Conservation (phyloP, 805 yeast genomes). For the Yamadazyma kitorensis region DNA sequence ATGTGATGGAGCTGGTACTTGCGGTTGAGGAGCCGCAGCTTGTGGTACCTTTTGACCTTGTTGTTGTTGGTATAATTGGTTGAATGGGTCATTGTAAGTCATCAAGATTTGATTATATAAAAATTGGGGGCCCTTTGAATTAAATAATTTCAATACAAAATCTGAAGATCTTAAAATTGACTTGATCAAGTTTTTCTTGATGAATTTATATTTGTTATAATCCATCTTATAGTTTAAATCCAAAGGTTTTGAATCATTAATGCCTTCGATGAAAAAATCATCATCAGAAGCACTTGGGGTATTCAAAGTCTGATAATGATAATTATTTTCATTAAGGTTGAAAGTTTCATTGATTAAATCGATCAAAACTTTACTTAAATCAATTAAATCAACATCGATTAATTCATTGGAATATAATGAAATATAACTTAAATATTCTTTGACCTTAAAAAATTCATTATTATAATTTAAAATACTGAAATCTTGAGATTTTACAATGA, state of each 20-base stretch:
- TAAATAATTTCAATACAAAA: conserved; percentile 23
- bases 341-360: conserved; percentile 32
- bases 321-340: conserved; percentile 17
- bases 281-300: conserved; percentile 9
- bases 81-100: conserved; percentile 12
- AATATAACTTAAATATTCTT: conserved; percentile 48
- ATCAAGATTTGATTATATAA: conserved; percentile 19
- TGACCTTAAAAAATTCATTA: conserved; percentile 42
- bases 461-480: conserved; percentile 19
- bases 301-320: conserved; percentile 23
- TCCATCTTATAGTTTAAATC: conserved; percentile 10
- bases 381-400: conserved; percentile 29
- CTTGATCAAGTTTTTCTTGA: conserved; percentile 25
- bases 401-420: conserved; percentile 48
- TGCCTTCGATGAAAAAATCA: conserved; percentile 11
- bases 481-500: conserved; percentile 33
- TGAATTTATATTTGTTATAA: conserved; percentile 16
- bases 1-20: conserved; percentile 4
- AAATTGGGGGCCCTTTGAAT: conserved; percentile 28
- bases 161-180: conserved; percentile 28
- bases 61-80: conserved; percentile 6
- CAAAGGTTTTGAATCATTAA: background rate
- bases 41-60: background rate
- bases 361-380: conserved; percentile 28
- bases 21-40: background rate